Evolutionary conservation across 208 protist genomes (phyloP), one percentile per base, ranked within the genome.

Genomic region (Acanthamoeba castellanii): DNA sequence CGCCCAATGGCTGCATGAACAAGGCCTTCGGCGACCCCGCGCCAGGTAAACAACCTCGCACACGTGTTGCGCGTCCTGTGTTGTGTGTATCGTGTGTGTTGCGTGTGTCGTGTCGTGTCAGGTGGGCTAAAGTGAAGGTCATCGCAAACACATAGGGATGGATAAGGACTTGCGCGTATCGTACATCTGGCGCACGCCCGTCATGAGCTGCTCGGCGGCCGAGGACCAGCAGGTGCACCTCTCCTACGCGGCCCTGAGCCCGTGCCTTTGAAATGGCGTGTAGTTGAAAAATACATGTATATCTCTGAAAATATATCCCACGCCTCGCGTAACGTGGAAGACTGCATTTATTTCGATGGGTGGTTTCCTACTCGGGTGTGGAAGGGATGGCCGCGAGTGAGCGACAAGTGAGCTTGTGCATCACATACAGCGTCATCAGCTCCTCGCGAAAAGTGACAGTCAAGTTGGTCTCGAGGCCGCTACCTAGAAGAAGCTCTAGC

Each of bases 1-100:
- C 11, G 59, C 84, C 84, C 84, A 90, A 90, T 47, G 84, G 84
- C 50, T 66, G 84, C 84, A 90, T 90, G 84, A 90, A 90, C 84
- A 6, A 90, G 84, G 84, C 84, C 32, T 90, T 90, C 66, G 84
- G 84, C 20, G 72, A 82, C 37, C 72, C 72, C 42, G 72, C 37
- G 32, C 72, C 72, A 14, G 72, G 72, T 27, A 50, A 7, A 0
- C 66, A 37, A 9, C 66, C 1, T 34, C 22, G 66, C 9, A 27
- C 22, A 72, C 9, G 11, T n/a, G 9, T 27, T 27, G 30, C 66
- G 7, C 8, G 20, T 14, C n/a, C 7, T 70, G n/a, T 32, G 8
- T 70, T 25, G 14, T 0, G 37, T 37, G 37, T 37, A 2, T 37
- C 37, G 37, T 37, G 37, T 37, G 37, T 37, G 1, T 37, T 37